Evolutionary conservation across 768 basidiomycete species (phyloP), one percentile per base, ranked within the genome.

Genomic region (Tricholoma terreum): DNA sequence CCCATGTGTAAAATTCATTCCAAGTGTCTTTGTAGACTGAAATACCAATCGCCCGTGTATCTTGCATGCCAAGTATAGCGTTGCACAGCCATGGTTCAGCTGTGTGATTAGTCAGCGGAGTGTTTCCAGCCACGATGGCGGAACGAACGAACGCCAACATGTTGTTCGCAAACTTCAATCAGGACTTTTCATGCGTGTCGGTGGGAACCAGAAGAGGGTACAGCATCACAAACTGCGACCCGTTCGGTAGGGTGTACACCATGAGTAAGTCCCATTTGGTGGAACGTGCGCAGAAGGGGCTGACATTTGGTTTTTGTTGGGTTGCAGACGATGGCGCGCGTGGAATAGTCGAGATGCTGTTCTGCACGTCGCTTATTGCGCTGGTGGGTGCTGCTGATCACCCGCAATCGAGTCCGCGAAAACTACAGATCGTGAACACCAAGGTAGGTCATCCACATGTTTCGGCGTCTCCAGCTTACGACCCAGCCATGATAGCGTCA

Each of bases 261-360:
- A 90, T 88, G 84, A 94, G 94, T 95, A 69, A 69, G 92, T 82
- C 43, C 54, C 15, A 11, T n/a, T 48, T 45, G 50, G 36, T 17
- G 38, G 21, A 43, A 10, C 24, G 15, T 49, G 4, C 17, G 15
- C 46, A 30, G 30, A 48, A 35, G 12, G 21, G 24, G 24, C 24
- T 27, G 24, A 27, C 24, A 27, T 27, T 27, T 27, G 24, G 6
- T 27, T 27, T 30, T 56, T 55, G 7, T 42, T 45, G 30, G 34
- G 24, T 21, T 52, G n/a, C 59, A 93, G 96, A 90, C 65, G 94
- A 98, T 58, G 95, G 96, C 7, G 92, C 96, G 2, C 84, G 91
- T 15, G 94, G 94, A 21, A 97, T 97, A 60, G 96, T 98, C 14
- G 97, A 99, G 74, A 99, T 99, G 97, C 80, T 99, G 58, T 99